Evolutionary conservation across 352 stramenopile genomes (phyloP), one percentile per base, ranked within the genome.

Genomic region (Phytophthora hybrid): DNA sequence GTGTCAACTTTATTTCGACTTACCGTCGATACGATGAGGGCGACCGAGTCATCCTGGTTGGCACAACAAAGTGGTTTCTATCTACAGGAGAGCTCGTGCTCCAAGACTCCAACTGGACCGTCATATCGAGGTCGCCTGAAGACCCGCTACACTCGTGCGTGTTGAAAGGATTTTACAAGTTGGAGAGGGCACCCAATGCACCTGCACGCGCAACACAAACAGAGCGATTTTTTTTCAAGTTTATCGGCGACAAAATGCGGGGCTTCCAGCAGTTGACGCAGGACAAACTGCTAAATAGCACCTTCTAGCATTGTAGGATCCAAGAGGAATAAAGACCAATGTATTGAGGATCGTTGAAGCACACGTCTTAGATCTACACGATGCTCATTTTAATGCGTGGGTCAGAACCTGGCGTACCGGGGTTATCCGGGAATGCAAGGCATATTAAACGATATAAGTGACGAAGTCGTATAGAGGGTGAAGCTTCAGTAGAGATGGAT

Each of bases 61-160:
- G 68, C 4, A 63, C 59, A 1, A 67, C 59, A 5, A 75, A 64
- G 37, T 69, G 71, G 46, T 73, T 79, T 41, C 63, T 76, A 9
- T 49, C 63, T 1, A 65, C 49, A 18, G 69, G 59, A 10, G 49
- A 68, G 13, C 31, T 73, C 46, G 32, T 66, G 13, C 61, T 79
- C 4, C 62, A 63, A 66, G 73, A 79, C 23, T 66, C 69, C 39
- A 66, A 41, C 26, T 79, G 73, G 73, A 71, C 66, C 5, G 47
- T 74, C 0, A 59, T 79, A 14, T 66, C 63, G 1, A 63, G 47
- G 1, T 70, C 59, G 1, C 37, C 54, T 5, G 34, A 29, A 3
- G 47, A 73, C 26, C 55, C 62, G 6, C 8, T 37, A 5, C 23
- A 44, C 18, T 9, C 34, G 14, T 71, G 58, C 21, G 56, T 76